These are phyloP conservation scores for Lactuca sativa DNA, from an alignment of 129 eudicot species.

Conservation along the genomic window DNA sequence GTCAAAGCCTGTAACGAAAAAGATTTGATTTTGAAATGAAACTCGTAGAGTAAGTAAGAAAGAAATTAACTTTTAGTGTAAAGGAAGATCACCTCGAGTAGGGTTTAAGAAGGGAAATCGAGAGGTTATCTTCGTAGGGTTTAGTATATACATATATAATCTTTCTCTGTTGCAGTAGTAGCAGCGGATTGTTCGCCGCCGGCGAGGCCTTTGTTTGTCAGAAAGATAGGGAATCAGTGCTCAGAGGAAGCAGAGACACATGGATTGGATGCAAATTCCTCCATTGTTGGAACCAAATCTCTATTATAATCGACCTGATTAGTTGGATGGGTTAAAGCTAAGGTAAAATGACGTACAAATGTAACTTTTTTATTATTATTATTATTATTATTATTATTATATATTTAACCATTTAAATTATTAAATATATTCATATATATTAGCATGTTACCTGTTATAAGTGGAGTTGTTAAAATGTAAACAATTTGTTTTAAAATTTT, in stretches of 20 bases:
- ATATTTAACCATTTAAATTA: too few relatives aligned
- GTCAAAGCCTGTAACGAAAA: neutral
- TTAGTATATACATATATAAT: conserved; percentile 36
- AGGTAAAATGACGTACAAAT: too few relatives aligned
- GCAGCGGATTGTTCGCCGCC: conserved; percentile 13
- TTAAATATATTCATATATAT: too few relatives aligned
- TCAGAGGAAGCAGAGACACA: conserved; percentile 10
- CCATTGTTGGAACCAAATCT: conserved; percentile 16
- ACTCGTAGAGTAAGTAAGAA: neutral
- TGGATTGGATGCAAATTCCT: conserved; percentile 8
- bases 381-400: too few relatives aligned
- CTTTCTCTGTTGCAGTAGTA: neutral
- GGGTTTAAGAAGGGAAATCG: conserved; percentile 34
- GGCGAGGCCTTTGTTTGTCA: conserved; percentile 8
- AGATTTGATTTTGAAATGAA: neutral
- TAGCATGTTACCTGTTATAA: too few relatives aligned
- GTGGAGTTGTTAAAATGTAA: too few relatives aligned
- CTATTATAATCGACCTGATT: too few relatives aligned
- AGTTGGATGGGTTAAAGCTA: too few relatives aligned
- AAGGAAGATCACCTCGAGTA: conserved; percentile 35
- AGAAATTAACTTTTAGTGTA: neutral
- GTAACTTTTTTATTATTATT: too few relatives aligned
- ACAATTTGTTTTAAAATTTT: too few relatives aligned
- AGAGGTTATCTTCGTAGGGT: conserved; percentile 39
- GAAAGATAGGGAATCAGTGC: conserved; percentile 7